Percentiles rank a stretch among this genome's conserved stretches.
Evolutionary conservation across 192 early-diverging fungal species (phyloP).

Genomic region (Backusella tuberculispora): DNA sequence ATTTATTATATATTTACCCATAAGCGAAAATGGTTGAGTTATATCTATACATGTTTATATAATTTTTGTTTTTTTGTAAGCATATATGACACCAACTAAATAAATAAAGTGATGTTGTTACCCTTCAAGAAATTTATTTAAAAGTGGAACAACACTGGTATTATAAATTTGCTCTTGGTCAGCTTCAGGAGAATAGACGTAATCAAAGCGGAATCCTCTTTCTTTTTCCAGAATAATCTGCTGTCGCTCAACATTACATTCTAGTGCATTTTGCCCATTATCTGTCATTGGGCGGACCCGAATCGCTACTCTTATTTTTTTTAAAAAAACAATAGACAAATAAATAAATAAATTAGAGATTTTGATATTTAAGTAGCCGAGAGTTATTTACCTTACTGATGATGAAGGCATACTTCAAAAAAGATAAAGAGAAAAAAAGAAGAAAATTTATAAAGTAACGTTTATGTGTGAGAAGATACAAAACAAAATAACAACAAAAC

Average conservation of each 20-base stretch:
- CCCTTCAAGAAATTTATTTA: conserved; percentile 74
- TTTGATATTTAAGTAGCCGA: too few species aligned
- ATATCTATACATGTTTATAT: conserved; percentile 52
- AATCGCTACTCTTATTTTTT: background rate
- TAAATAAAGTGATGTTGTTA: conserved; percentile 34
- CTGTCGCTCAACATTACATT: background rate
- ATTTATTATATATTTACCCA: conserved; percentile 52
- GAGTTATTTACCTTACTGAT: background rate
- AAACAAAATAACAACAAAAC: background rate
- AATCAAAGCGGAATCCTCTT: conserved; percentile 69
- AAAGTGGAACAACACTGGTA: conserved; percentile 60
- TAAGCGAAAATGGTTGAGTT: conserved; percentile 94
- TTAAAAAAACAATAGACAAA: background rate
- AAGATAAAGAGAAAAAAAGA: background rate
- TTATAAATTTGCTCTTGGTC: conserved; percentile 64
- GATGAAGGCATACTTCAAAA: conserved; percentile 7
- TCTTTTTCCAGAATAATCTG: conserved; percentile 49
- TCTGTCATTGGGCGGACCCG: conserved; percentile 8
- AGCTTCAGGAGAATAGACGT: conserved; percentile 61
- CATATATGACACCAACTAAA: background rate
- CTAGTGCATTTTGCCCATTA: background rate
- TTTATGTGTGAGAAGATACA: conserved; percentile 5
- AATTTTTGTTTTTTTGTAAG: background rate
- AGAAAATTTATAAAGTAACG: too few species aligned
- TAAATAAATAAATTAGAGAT: too few species aligned